Evolutionary conservation across 345 rosid species (phyloP).

Genomic region (Gossypium raimondii): DNA sequence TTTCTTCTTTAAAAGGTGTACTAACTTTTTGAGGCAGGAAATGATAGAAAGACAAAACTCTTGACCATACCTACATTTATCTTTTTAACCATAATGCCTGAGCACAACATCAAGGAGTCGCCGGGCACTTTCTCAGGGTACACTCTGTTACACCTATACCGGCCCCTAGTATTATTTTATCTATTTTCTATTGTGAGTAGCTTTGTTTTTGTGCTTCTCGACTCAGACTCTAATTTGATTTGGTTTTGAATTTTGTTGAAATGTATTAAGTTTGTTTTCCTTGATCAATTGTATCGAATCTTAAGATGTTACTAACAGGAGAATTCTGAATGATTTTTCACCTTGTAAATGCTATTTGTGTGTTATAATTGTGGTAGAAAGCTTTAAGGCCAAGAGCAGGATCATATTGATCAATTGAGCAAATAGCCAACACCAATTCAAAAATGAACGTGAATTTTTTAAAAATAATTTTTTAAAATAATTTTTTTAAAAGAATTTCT

Average conservation of each 20-base stretch:
- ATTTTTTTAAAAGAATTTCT: too few species aligned
- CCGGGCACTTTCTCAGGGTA: conserved; percentile 98
- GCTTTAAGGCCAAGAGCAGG: background rate
- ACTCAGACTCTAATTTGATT: background rate
- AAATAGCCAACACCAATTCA: background rate
- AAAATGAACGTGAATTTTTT: background rate
- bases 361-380: background rate
- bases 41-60: background rate
- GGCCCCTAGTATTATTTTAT: conserved; percentile 66
- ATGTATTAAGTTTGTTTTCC: background rate
- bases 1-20: background rate
- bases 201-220: conserved; percentile 13
- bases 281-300: too few species aligned
- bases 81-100: conserved; percentile 50
- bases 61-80: background rate
- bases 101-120: conserved; percentile 80
- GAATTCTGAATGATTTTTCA: background rate
- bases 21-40: background rate
- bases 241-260: background rate
- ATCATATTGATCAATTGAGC: conserved; percentile 1
- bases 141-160: conserved; percentile 98
- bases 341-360: too few species aligned
- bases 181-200: conserved; percentile 61
- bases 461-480: too few species aligned
- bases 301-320: background rate